A percentile compares a stretch with the other conserved stretches of the same genome.
Conservation (phyloP, 2,329 filamentous ascomycete genomes). For the Fusarium phyllophilum region DNA sequence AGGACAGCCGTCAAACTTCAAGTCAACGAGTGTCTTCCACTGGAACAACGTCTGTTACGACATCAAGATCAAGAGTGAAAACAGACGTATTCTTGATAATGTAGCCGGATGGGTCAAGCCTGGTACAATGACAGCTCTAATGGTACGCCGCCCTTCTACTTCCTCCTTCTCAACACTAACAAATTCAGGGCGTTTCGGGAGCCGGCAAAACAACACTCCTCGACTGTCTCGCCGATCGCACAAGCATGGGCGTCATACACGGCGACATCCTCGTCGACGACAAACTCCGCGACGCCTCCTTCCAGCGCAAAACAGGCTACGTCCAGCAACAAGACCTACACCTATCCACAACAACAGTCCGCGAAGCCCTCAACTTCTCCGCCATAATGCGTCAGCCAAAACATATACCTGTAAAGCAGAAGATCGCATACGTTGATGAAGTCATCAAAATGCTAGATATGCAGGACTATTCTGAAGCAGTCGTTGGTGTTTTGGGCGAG, state of each 20-base stretch:
- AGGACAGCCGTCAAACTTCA: conserved; percentile 39
- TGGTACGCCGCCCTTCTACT: conserved; percentile 58
- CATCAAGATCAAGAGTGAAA: conserved; percentile 77
- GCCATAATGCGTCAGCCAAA: conserved; percentile 84
- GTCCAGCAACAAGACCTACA: conserved; percentile 91
- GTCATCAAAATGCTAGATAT: conserved; percentile 73
- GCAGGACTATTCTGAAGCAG: conserved; percentile 69
- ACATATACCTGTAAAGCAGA: conserved; percentile 73
- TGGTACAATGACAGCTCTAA: conserved; percentile 84
- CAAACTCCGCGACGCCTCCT: conserved; percentile 75
- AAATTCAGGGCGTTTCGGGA: conserved; percentile 68
- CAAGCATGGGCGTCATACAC: conserved; percentile 84
- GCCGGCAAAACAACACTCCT: conserved; percentile 89
- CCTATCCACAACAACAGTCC: conserved; percentile 80
- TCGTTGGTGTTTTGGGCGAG: conserved; percentile 68
- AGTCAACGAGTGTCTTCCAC: conserved; percentile 79
- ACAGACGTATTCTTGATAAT: conserved; percentile 78
- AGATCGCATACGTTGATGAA: conserved; percentile 83
- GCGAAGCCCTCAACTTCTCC: conserved; percentile 84
- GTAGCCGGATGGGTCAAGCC: conserved; percentile 93
- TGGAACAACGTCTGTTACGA: conserved; percentile 82
- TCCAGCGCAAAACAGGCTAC: conserved; percentile 89
- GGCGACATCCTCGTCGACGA: conserved; percentile 77
- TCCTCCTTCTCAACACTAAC: background rate
- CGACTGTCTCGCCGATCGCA: conserved; percentile 82